Base-by-base conservation (phyloP, 768 basidiomycete genomes). In the Boletus coccyginus region DNA sequence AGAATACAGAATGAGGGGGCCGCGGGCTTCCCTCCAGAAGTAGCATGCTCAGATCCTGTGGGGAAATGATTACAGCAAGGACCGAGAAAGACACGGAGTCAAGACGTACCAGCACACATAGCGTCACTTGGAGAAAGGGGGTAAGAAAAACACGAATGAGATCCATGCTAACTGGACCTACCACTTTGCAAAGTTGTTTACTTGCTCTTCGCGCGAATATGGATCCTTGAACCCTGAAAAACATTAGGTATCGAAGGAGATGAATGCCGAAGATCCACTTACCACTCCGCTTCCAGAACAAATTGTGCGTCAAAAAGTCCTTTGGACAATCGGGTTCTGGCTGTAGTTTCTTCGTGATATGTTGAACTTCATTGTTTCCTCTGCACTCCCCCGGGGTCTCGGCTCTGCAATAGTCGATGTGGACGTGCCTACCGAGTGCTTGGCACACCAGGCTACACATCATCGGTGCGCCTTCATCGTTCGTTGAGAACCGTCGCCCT, bases 231-330 rank as follows among this genome's bases (percentile, higher is more conserved):
- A 86, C 7, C 82, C 84, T 84, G 46, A 13, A 47, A 14, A 46
- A 50, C 7, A 47, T 60, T 11, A 52, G 41, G 1, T 12, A 29
- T 38, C 17, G 19, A 57, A 7, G 13, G 0, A 1, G 16, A 3
- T 2, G 1, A 4, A 7, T 12, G 1, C n/a, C 17, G 21, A 33
- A 21, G 6, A 17, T 47, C 0, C 10, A 66, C 75, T 46, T 57
- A 77, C 84, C 84, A 61, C 77, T 77, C 12, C 84, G 76, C 57
- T 76, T 76, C 84, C 84, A 86, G 58, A 76, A 78, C 39, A 85
- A 54, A 35, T 63, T 71, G 58, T 86, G 85, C 3, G 80, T 77
- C 50, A 86, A 68, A 68, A 72, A 81, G 62, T 86, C 84, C 62
- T 86, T 86, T 0, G 76, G 59, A 19, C 64, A 65, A 27, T 74